phyloP scores from a whole-genome alignment of 2,329 filamentous ascomycete genomes.

The Fusarium mangiferae region DNA sequence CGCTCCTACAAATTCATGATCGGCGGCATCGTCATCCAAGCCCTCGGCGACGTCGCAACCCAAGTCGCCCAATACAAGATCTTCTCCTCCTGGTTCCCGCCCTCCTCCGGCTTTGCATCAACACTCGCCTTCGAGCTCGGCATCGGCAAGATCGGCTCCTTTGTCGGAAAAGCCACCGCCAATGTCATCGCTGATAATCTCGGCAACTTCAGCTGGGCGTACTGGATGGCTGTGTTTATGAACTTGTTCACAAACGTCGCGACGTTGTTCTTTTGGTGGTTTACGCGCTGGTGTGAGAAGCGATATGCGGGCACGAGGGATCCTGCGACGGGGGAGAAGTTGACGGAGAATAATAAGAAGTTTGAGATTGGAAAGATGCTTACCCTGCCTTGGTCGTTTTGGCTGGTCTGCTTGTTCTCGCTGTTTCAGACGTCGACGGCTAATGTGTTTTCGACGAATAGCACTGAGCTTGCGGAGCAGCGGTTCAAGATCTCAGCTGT shows the following conservation, averaged over 20 bases:
- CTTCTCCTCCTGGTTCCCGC: conserved; percentile 73
- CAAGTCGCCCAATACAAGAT: conserved; percentile 73
- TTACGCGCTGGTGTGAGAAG: conserved; percentile 61
- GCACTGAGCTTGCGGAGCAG: conserved; percentile 69
- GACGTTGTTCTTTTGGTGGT: conserved; percentile 64
- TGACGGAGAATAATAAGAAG: conserved; percentile 69
- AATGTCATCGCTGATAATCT: conserved; percentile 67
- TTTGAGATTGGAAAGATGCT: conserved; percentile 67
- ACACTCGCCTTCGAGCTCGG: conserved; percentile 70
- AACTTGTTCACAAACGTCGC: conserved; percentile 70
- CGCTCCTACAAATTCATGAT: conserved; percentile 71
- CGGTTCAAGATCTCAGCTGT: conserved; percentile 65
- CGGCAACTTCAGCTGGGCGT: conserved; percentile 70
- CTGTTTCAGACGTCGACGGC: conserved; percentile 69
- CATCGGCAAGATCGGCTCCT: conserved; percentile 69
- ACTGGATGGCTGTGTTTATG: conserved; percentile 71
- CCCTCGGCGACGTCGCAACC: conserved; percentile 71
- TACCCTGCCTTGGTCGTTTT: conserved; percentile 68
- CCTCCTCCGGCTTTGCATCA: conserved; percentile 69
- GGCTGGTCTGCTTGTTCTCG: conserved; percentile 64
- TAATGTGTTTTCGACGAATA: conserved; percentile 64
- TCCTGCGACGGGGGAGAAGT: conserved; percentile 65
- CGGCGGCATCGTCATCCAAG: conserved; percentile 63
- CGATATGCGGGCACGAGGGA: conserved; percentile 60
- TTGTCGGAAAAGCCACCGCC: conserved; percentile 68